Percentiles rank a stretch among this genome's conserved stretches.
Conservation (phyloP, 2,329 filamentous ascomycete species). For the Botrytis squamosa region DNA sequence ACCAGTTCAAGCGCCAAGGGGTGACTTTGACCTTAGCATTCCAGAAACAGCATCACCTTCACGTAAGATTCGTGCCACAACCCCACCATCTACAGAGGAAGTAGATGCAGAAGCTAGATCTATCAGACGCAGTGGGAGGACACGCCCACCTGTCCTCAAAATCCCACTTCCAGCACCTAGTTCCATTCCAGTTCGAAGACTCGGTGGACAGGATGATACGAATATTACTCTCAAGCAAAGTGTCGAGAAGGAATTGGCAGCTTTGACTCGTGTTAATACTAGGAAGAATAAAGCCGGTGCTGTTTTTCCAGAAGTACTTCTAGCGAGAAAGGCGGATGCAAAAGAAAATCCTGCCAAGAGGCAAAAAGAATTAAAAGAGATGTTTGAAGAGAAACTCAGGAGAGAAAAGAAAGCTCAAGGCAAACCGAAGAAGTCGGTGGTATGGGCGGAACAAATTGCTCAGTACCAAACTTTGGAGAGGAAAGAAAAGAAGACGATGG, state of each 20-base stretch:
- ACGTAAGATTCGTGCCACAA: constrained; percentile 25
- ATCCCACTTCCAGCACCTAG: constrained; percentile 32
- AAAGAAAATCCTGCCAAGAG: constrained; percentile 43
- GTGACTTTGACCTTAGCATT: constrained; percentile 33
- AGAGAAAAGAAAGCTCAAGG: constrained; percentile 32
- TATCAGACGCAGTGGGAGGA: constrained; percentile 38
- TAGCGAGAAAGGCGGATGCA: constrained; percentile 41
- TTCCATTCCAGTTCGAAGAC: constrained; percentile 38
- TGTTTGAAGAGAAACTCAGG: constrained; percentile 36
- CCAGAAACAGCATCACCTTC: constrained; percentile 27
- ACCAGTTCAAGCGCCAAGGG: constrained; percentile 27
- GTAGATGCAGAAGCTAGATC: constrained; percentile 29
- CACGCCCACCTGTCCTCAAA: constrained; percentile 35
- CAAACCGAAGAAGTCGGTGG: constrained; percentile 33
- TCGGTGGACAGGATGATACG: constrained; percentile 36
- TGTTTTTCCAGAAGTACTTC: constrained; percentile 36
- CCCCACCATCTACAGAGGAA: constrained; percentile 24
- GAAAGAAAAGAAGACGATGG: constrained; percentile 31
- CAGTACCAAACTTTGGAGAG: constrained; percentile 33
- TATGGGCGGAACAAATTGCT: constrained; percentile 38
- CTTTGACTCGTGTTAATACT: constrained; percentile 46
- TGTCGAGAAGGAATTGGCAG: constrained; percentile 46
- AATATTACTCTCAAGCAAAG: constrained; percentile 37
- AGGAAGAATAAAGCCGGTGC: constrained; percentile 47
- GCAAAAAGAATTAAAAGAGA: constrained; percentile 39